Conservation (phyloP, 192 early-diverging fungal genomes). For the Coemansia sp. region DNA sequence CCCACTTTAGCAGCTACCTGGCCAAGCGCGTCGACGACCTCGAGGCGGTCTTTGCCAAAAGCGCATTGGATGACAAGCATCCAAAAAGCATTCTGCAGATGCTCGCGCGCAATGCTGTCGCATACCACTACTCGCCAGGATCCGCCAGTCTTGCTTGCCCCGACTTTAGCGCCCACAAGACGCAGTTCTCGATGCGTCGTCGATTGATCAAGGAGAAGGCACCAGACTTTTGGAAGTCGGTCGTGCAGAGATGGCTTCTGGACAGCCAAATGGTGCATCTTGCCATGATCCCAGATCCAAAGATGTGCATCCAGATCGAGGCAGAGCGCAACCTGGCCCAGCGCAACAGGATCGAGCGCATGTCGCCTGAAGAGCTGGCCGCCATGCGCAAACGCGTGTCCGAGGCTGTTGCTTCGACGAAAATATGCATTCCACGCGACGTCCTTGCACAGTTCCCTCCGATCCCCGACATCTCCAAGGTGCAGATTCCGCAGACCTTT, state of each 20-base stretch:
- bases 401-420: conserved; percentile 39
- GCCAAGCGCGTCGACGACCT: conserved; percentile 49
- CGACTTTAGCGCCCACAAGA: conserved; percentile 57
- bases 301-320: conserved; percentile 45
- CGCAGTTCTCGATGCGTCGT: conserved; percentile 54
- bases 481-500: conserved; percentile 20
- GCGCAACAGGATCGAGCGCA: conserved; percentile 38
- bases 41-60: conserved; percentile 63
- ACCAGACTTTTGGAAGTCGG: conserved; percentile 28
- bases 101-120: conserved; percentile 56
- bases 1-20: conserved; percentile 34
- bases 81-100: conserved; percentile 20
- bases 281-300: conserved; percentile 42
- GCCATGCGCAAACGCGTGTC: conserved; percentile 41
- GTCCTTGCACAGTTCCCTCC: conserved; percentile 63
- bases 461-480: conserved; percentile 58
- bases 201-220: conserved; percentile 25
- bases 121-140: conserved; percentile 34
- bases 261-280: conserved; percentile 33
- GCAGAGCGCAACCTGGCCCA: conserved; percentile 47
- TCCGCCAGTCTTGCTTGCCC: conserved; percentile 24
- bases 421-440: conserved; percentile 54
- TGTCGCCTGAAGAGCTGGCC: conserved; percentile 15
- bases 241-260: conserved; percentile 46
- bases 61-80: conserved; percentile 42